phyloP scores from a whole-genome alignment of 2,329 filamentous ascomycete species.

The Elsinoe arachidis region DNA sequence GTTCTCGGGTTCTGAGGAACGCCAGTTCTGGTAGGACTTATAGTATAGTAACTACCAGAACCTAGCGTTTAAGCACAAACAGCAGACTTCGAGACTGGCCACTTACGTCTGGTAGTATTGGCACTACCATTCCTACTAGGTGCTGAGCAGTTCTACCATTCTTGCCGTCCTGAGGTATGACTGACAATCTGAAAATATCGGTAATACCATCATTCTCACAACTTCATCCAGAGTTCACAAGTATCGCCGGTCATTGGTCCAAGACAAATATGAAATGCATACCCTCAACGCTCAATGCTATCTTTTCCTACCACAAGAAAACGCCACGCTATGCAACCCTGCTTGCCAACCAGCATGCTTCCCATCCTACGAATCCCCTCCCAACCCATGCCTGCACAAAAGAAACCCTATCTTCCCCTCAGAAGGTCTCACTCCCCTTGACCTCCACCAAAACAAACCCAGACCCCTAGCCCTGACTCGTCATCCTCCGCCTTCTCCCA shows the following conservation, averaged over 20 bases:
- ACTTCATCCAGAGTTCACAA: background rate
- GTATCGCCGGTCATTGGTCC: background rate
- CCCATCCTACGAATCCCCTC: background rate
- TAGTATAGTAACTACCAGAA: no score
- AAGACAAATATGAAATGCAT: background rate
- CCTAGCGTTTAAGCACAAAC: no score
- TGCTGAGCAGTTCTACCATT: no score
- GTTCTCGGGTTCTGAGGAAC: no score
- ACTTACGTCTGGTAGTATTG: no score
- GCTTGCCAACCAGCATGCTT: background rate
- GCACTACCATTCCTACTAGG: no score
- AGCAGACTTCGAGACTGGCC: no score
- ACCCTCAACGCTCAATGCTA: constrained; percentile 1
- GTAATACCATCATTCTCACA: background rate
- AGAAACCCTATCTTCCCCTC: background rate
- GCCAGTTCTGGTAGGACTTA: no score
- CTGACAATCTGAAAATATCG: no score
- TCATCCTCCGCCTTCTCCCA: constrained; percentile 11
- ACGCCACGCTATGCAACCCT: constrained; percentile 8
- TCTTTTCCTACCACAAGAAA: background rate
- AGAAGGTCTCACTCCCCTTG: background rate
- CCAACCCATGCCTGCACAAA: background rate
- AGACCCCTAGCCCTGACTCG: constrained; percentile 9
- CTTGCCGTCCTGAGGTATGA: no score
- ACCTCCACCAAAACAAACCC: background rate